These are phyloP conservation scores for Phytopythium chamaehyphon DNA, from an alignment of 352 stramenopile species.

Conservation along the genomic window DNA sequence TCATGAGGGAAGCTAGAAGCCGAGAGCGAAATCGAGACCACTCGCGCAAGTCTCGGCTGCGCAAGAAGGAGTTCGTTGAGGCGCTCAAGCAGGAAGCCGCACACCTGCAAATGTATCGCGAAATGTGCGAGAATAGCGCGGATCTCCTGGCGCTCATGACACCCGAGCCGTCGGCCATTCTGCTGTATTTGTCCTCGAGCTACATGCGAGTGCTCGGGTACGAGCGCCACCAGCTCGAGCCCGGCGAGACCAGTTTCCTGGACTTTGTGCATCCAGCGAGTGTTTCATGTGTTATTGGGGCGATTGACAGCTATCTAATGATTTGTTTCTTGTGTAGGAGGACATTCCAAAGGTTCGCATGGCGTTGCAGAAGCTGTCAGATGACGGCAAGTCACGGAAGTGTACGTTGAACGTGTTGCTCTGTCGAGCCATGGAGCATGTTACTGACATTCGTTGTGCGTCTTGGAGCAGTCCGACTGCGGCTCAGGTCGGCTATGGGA, in stretches of 20 bases:
- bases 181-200: slow-evolving; percentile 64
- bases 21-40: slow-evolving; percentile 94
- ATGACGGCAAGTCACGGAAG: slow-evolving; percentile 35
- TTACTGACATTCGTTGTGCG: neutral
- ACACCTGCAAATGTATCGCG: slow-evolving; percentile 82
- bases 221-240: slow-evolving; percentile 69
- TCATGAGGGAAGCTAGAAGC: slow-evolving; percentile 81
- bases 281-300: neutral
- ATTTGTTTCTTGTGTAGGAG: slow-evolving; percentile 15
- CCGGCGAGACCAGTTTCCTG: slow-evolving; percentile 73
- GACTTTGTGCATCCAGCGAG: slow-evolving; percentile 79
- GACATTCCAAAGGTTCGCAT: slow-evolving; percentile 30
- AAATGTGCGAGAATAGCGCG: slow-evolving; percentile 78
- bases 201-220: slow-evolving; percentile 76
- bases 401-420: slow-evolving; percentile 20
- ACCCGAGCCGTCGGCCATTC: slow-evolving; percentile 50
- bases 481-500: slow-evolving; percentile 77
- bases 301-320: neutral
- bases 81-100: slow-evolving; percentile 88
- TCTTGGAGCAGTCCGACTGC: slow-evolving; percentile 54
- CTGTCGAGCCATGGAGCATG: neutral
- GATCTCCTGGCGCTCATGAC: slow-evolving; percentile 77
- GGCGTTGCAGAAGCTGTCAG: slow-evolving; percentile 38
- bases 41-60: slow-evolving; percentile 91
- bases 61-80: slow-evolving; percentile 95